Evolutionary conservation across 2,329 filamentous ascomycete species (phyloP).

Genomic region (Cordyceps militaris): DNA sequence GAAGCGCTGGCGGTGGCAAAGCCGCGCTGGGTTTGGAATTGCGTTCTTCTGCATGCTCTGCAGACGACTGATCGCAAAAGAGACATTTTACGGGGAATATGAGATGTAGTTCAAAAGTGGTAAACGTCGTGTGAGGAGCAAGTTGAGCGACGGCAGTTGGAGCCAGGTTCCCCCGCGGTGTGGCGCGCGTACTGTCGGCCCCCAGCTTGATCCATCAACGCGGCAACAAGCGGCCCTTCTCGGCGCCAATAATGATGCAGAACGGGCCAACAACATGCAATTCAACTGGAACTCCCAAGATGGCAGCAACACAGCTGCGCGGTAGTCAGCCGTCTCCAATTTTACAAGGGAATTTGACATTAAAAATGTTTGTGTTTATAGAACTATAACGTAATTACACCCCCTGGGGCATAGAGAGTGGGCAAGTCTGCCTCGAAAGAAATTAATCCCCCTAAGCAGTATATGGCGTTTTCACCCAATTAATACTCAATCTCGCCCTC

Average conservation of each 20-base stretch:
- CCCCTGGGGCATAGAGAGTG: conserved; percentile 23
- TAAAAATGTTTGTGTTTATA: conserved; percentile 20
- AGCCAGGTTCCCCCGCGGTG: conserved; percentile 6
- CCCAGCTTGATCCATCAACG: conserved; percentile 5
- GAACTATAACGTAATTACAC: conserved; percentile 34
- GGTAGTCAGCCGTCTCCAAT: background rate
- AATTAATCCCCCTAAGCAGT: conserved; percentile 16
- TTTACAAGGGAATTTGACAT: conserved; percentile 13
- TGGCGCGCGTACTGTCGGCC: conserved; percentile 13
- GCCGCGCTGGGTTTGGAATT: conserved; percentile 25
- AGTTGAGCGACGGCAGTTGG: conserved; percentile 7
- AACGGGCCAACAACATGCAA: background rate
- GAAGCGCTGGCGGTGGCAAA: conserved; percentile 34
- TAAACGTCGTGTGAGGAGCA: conserved; percentile 8
- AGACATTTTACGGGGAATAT: conserved; percentile 23
- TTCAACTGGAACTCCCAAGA: background rate
- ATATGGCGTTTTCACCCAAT: conserved; percentile 15
- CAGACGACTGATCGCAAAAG: conserved; percentile 31
- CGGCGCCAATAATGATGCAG: background rate
- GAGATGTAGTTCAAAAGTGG: background rate
- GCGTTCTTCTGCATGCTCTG: conserved; percentile 31
- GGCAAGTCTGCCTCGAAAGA: conserved; percentile 20
- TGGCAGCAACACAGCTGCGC: background rate
- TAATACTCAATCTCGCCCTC: conserved; percentile 92
- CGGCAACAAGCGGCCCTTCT: conserved; percentile 8